Base-by-base conservation (phyloP, 441 rosid genomes). In the Erysimum cheiri region DNA sequence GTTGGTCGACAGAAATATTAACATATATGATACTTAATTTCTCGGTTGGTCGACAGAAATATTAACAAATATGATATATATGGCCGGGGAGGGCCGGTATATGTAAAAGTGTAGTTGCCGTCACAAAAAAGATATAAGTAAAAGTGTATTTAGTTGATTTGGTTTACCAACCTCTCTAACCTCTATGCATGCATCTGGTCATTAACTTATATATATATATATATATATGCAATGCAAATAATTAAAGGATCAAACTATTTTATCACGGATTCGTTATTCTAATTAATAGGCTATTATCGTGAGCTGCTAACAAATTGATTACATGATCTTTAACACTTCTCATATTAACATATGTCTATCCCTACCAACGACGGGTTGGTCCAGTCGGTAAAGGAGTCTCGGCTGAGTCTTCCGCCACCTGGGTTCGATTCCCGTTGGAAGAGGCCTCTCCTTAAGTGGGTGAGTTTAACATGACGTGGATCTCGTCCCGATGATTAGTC, bases 161-260 rank as follows among this genome's bases (percentile, higher is more conserved):
- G 72, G 72, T 73, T 67, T 67, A 73, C 77, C 72, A 67, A 67
- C 56, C 72, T 66, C 67, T 65, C 66, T 31, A 65, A 57, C 29
- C 35, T 64, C 36, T 64, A 60, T 73, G 67, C 67, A 73, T 73
- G 63, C 72, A 73, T 73, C 73, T 67, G 17, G 17, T 49, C 68
- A n/a, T n/a, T n/a, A n/a, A n/a, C n/a, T n/a, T n/a, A n/a, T n/a
- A n/a, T n/a, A n/a, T n/a, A n/a, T n/a, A n/a, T n/a, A n/a, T n/a
- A n/a, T n/a, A n/a, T n/a, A n/a, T n/a, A n/a, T n/a, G n/a, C n/a
- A n/a, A n/a, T n/a, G n/a, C n/a, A n/a, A n/a, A n/a, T 19, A 19
- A 60, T 36, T 5, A 33, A 10, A 17, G 39, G 14, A 46, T 15
- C 47, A 39, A 22, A 48, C 59, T 65, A 22, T 37, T 56, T 53